Evolutionary conservation across 2,329 filamentous ascomycete species (phyloP), one percentile per base, ranked within the genome.

Genomic region (Ophiostoma populinum): DNA sequence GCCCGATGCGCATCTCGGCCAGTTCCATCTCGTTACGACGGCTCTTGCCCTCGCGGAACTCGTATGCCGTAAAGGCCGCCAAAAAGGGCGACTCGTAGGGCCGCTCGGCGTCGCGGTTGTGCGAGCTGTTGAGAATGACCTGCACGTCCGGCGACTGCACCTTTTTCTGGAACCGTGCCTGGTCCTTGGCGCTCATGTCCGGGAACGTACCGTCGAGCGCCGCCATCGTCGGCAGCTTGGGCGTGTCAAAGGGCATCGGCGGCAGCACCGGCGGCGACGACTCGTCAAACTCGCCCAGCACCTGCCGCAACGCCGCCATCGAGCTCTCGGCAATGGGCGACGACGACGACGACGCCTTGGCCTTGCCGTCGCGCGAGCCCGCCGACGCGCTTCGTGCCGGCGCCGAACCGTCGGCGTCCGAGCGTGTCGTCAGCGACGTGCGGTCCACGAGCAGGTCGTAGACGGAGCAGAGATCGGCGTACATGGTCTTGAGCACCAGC

Each of bases 391-490:
- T n/a, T n/a, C n/a, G n/a, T n/a, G n/a, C n/a, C n/a, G n/a, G 27
- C 10, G 22, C 22, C 3, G 32, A 7, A 10, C 30, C 24, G 13
- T 38, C 36, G 58, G 86, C 80, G 19, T 77, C 73, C 2, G 77
- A 76, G 39, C 87, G 73, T 2, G 80, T 81, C 0, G 87, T 94
- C 20, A 92, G 55, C 22, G 72, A 68, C 18, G 67, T 69, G 17
- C 85, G 75, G 52, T 95, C 83, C 5, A 83, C 90, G 11, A 93
- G 59, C 39, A 93, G 62, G 49, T 95, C 86, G 55, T 95, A 95
- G 12, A 95, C 61, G 25, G 75, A 71, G 45, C 80, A 81, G 48
- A 94, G 71, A 51, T 98, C 87, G 18, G 73, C 67, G 55, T 94
- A 95, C 7, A 95, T 58, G 28, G 81, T 75, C 49, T 74, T 73